Evolutionary conservation across 768 basidiomycete species (phyloP), one percentile per base, ranked within the genome.

Genomic region (Glaciozyma martinii): DNA sequence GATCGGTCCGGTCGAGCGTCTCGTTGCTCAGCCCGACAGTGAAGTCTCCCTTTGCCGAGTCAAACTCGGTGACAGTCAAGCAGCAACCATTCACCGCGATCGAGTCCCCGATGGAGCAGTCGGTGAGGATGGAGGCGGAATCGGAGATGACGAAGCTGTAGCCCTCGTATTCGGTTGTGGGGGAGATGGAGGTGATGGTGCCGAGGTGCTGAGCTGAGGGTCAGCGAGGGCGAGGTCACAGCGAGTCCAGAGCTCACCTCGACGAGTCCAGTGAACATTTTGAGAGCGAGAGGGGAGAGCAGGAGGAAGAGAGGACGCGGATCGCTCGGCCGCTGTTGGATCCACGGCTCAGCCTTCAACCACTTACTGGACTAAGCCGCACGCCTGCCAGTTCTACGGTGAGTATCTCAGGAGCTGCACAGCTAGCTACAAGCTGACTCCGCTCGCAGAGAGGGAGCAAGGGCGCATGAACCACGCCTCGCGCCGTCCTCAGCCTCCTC

Each of bases 1-100:
- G 79, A 78, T 97, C 89, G 3, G 93, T 97, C 76, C 90, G 80
- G 60, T 84, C 81, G 65, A 99, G 78, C 19, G 95, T 98, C 80
- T 99, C 95, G 71, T 94, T 93, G 53, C 94, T 93, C 56, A 99
- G 79, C 82, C 92, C 94, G 55, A 97, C 90, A 73, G 84, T 88
- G 80, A 99, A 98, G 82, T 84, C 71, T 49, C 80, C 78, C 66
- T 80, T 76, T 3, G 66, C 52, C 5, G 61, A 47, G 73, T 87
- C 81, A 72, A 94, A 97, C 72, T 84, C 84, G 3, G 86, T 92
- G 52, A 94, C 94, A 0, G 95, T 98, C 74, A 99, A 75, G 75
- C 95, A 98, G 42, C 82, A 82, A 15, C 90, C 75, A 66, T 89
- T 88, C 68, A 91, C 86, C 49, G 88, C 87, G 61, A 94, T 98